Conservation (phyloP, 179 eudicot genomes). For the Gypsophila paniculata region DNA sequence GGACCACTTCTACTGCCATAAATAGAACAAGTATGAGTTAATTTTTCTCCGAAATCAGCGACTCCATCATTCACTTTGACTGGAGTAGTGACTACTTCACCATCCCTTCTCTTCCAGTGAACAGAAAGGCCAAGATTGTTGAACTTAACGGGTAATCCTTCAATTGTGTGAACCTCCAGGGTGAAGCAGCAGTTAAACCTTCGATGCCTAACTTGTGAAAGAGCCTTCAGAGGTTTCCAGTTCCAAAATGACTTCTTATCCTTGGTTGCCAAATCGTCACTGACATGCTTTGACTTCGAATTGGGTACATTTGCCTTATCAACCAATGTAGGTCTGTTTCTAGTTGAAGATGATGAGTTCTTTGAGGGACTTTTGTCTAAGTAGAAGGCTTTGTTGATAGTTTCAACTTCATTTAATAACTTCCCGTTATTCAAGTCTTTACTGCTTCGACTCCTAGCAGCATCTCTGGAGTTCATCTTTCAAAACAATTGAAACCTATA, state of each 20-base stretch:
- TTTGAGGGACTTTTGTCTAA: constrained; percentile 41
- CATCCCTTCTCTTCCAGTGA: constrained; percentile 84
- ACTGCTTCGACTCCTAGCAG: constrained; percentile 43
- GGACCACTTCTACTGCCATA: constrained; percentile 77
- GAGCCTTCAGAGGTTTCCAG: constrained; percentile 79
- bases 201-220: constrained; percentile 58
- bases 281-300: constrained; percentile 37
- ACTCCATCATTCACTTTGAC: constrained; percentile 56
- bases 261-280: constrained; percentile 39
- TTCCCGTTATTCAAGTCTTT: constrained; percentile 43
- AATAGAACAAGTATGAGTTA: constrained; percentile 64
- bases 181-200: constrained; percentile 80
- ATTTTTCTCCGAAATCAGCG: constrained; percentile 62
- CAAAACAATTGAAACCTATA: constrained; percentile 17
- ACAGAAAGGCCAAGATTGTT: constrained; percentile 49
- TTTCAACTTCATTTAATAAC: constrained; percentile 61
- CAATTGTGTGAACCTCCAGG: constrained; percentile 71
- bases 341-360: constrained; percentile 40
- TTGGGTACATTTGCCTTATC: constrained; percentile 38
- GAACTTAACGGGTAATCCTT: constrained; percentile 57
- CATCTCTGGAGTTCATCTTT: constrained; percentile 46
- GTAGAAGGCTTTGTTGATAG: constrained; percentile 60
- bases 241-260: constrained; percentile 88
- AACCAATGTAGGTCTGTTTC: constrained; percentile 38
- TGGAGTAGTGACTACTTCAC: constrained; percentile 53